Percentiles rank a stretch among this genome's conserved stretches.
These are phyloP conservation scores for Pichia cabralensis DNA, from an alignment of 805 yeast genomes.

Conservation along the genomic window DNA sequence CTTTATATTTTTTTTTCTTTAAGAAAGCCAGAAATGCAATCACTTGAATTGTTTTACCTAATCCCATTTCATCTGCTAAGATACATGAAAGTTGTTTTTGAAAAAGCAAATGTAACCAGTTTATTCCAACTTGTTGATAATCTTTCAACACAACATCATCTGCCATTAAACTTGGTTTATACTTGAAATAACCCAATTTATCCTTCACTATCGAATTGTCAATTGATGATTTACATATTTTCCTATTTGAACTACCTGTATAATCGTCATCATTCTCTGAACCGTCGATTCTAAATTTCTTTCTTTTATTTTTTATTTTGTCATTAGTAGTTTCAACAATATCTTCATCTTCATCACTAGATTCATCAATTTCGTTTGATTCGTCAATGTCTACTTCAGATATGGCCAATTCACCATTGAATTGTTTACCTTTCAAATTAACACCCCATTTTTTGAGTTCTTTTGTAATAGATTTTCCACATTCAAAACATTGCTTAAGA, in stretches of 20 bases:
- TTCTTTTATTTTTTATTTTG: conserved; percentile 7
- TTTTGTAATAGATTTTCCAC: conserved; percentile 58
- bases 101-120: conserved; percentile 82
- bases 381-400: conserved; percentile 37
- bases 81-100: conserved; percentile 78
- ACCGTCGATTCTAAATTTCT: conserved; percentile 29
- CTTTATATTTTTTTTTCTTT: conserved; percentile 47
- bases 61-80: conserved; percentile 97
- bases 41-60: conserved; percentile 95
- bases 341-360: conserved; percentile 10
- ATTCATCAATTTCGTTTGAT: conserved; percentile 17
- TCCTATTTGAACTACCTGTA: conserved; percentile 12
- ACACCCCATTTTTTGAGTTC: conserved; percentile 88
- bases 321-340: conserved; percentile 33
- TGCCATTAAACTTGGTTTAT: conserved; percentile 62
- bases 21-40: conserved; percentile 84
- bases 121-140: conserved; percentile 95
- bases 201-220: conserved; percentile 13
- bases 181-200: conserved; percentile 40
- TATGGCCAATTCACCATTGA: conserved; percentile 53
- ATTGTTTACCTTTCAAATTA: conserved; percentile 42
- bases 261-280: conserved; percentile 27
- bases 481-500: conserved; percentile 69
- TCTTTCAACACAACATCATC: conserved; percentile 61
- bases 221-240: conserved; percentile 21